Conservation (phyloP, 2,329 filamentous ascomycete species). For the Raffaelea albimanens region DNA sequence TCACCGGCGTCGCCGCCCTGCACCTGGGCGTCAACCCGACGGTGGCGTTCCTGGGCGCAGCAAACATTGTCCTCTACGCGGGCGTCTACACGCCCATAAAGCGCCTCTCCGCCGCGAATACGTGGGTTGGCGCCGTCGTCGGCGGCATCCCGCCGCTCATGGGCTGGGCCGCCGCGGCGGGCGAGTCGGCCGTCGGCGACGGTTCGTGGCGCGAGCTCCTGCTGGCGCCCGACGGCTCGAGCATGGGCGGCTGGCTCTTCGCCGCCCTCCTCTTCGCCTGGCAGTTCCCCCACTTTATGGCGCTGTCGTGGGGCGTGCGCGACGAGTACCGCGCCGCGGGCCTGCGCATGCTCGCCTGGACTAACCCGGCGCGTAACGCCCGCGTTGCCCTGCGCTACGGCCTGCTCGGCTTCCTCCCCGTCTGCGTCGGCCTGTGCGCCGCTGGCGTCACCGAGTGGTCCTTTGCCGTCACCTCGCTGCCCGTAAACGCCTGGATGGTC, state of each 20-base stretch:
- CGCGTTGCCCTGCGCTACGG: constrained; percentile 53
- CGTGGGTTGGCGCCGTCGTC: constrained; percentile 88
- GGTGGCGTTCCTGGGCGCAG: constrained; percentile 71
- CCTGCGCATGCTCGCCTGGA: constrained; percentile 71
- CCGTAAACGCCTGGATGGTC: constrained; percentile 79
- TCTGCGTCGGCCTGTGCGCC: constrained; percentile 73
- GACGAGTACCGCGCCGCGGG: constrained; percentile 74
- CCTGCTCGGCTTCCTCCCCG: constrained; percentile 65
- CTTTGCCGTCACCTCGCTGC: constrained; percentile 70
- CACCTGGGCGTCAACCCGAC: constrained; percentile 93
- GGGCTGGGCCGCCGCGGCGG: constrained; percentile 94
- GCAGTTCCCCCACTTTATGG: constrained; percentile 99
- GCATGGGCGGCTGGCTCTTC: constrained; percentile 77
- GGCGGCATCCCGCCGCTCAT: constrained; percentile 92
- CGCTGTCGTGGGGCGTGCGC: constrained; percentile 77
- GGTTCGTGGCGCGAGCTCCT: constrained; percentile 56
- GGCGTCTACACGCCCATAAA: constrained; percentile 91
- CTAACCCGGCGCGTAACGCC: constrained; percentile 74
- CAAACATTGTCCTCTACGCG: constrained; percentile 84
- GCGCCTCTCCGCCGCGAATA: constrained; percentile 76
- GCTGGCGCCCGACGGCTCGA: constrained; percentile 52
- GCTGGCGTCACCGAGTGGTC: constrained; percentile 75
- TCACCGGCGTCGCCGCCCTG: constrained; percentile 60
- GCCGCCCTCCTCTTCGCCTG: constrained; percentile 81
- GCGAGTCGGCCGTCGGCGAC: constrained; percentile 55